Evolutionary conservation across 306 rosid species (phyloP).

Genomic region (Quercus engelmannii): DNA sequence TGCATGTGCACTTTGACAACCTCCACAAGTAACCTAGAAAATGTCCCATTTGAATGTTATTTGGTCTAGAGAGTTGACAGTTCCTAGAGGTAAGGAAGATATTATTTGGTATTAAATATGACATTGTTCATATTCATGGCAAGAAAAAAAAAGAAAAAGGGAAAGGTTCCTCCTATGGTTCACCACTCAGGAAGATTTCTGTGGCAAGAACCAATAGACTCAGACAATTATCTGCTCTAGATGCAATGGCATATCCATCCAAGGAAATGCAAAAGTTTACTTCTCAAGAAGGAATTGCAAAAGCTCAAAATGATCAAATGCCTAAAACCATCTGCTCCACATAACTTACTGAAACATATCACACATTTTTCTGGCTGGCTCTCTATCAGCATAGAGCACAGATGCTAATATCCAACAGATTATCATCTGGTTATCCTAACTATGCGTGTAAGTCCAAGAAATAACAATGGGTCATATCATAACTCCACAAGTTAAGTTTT

Average conservation of each 20-base stretch:
- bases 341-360: not conserved
- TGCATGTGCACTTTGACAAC: conserved; percentile 96
- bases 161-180: not conserved
- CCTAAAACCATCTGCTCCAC: not conserved
- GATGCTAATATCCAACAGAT: not conserved
- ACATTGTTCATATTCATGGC: not conserved
- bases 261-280: too few species aligned
- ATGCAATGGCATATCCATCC: not conserved
- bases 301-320: not conserved
- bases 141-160: not conserved
- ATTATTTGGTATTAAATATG: not conserved
- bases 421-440: not conserved
- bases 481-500: not conserved
- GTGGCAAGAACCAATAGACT: not conserved
- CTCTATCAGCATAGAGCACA: not conserved
- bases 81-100: conserved; percentile 15
- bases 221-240: not conserved
- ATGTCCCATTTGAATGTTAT: conserved; percentile 23
- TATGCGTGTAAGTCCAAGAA: not conserved
- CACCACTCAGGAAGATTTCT: not conserved
- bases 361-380: not conserved
- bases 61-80: conserved; percentile 22
- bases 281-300: too few species aligned
- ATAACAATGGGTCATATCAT: not conserved
- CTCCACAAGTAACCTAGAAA: conserved; percentile 95